Base-by-base conservation (phyloP, 306 rosid genomes). In the Quercus ilex region DNA sequence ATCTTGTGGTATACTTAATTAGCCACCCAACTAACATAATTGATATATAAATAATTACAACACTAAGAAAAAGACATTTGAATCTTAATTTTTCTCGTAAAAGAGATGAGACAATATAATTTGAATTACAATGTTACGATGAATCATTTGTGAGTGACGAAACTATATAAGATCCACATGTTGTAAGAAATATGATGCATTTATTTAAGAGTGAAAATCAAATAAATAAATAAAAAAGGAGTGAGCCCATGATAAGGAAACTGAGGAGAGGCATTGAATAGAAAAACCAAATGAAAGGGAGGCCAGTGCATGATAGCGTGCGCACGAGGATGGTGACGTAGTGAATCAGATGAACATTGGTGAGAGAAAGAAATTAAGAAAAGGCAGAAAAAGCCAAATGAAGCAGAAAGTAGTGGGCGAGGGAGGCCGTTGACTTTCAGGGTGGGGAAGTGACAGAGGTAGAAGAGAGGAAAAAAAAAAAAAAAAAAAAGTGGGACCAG, bases 381-480 rank as follows among this genome's bases (percentile, higher is more conserved):
- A 75, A 71, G 73, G 60, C 81, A 53, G 75, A 74, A 81, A 71
- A 23, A 19, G 87, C 85, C 90, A 76, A 83, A 55, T 43, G 6
- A 19, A 79, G 56, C 82, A 83, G 46, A 25, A 82, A 77, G 78
- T 62, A 72, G 85, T 82, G 92, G 92, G 80, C 56, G 3, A 57
- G 69, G 69, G 46, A 69, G 75, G 82, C 67, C 84, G 90, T 93
- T 93, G 97, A 93, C 97, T 89, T 91, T 86, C 6, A 25, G 46
- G 11, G 46, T 41, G 46, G 11, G 3, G 11, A 41, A 8, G 67
- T 5, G 6, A 3, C 17, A 10, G 1, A 0, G 23, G 23, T 77
- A 35, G 59, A 56, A 83, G 25, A 4, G 6, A 2, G 0, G 1
- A 60, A 2, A 23, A 12, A 10, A 60, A 5, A 23, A 12, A 9